phyloP scores from a whole-genome alignment of 176 grass and related monocot species.

The Bonia amplexicaulis region DNA sequence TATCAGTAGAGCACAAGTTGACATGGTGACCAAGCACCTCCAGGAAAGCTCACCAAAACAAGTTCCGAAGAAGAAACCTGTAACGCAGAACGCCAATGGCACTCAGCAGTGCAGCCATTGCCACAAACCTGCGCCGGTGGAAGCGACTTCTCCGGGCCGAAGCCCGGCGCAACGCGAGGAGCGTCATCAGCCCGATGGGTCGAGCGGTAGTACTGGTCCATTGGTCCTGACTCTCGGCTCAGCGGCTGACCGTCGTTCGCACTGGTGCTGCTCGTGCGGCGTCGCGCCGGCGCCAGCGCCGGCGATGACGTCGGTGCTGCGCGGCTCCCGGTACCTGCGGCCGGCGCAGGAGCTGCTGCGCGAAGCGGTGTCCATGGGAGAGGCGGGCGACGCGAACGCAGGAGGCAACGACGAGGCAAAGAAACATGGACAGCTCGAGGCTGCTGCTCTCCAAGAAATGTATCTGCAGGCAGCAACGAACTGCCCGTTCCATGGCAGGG shows the following conservation, averaged over 20 bases:
- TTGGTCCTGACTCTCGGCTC: slow-evolving; percentile 57
- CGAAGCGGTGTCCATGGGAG: slow-evolving; percentile 55
- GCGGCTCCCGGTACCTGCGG: slow-evolving; percentile 55
- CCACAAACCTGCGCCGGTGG: neutral
- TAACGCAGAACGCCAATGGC: neutral
- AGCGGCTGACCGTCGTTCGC: neutral
- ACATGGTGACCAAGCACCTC: slow-evolving; percentile 28
- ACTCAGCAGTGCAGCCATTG: slow-evolving; percentile 3
- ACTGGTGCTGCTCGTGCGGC: neutral
- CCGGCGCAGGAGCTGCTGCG: slow-evolving; percentile 75
- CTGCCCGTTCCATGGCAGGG: slow-evolving; percentile 20
- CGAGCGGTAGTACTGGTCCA: neutral
- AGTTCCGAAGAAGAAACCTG: neutral
- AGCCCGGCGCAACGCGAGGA: neutral
- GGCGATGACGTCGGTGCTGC: slow-evolving; percentile 31
- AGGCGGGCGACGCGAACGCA: slow-evolving; percentile 10
- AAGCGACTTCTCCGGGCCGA: neutral
- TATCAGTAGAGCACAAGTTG: neutral
- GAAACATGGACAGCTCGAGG: slow-evolving; percentile 21
- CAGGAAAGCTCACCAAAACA: slow-evolving; percentile 10
- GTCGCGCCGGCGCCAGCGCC: neutral
- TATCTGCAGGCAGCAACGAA: neutral
- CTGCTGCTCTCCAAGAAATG: neutral
- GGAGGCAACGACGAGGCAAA: slow-evolving; percentile 3
- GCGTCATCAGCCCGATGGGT: neutral